phyloP scores from a whole-genome alignment of 2,329 filamentous ascomycete genomes.

The Akanthomyces dipterigenus region DNA sequence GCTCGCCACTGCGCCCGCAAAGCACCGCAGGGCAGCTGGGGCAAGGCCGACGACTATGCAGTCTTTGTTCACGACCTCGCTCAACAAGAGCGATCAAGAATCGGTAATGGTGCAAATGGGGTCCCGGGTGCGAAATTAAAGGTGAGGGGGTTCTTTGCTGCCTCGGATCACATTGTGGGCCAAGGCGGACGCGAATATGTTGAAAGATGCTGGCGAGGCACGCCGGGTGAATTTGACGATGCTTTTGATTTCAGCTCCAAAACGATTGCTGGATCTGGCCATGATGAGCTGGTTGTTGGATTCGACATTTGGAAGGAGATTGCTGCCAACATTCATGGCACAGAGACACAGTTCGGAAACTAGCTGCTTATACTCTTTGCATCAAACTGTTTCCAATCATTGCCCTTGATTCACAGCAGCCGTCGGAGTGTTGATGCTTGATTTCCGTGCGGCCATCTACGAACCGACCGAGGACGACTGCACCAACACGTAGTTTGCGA shows the following conservation, averaged over 20 bases:
- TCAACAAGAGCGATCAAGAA: background rate
- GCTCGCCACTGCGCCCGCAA: constrained; percentile 9
- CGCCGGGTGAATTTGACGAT: constrained; percentile 5
- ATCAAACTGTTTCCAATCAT: background rate
- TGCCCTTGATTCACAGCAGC: background rate
- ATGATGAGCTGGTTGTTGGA: constrained; percentile 2
- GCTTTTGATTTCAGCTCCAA: background rate
- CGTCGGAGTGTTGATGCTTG: background rate
- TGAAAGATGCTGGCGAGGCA: constrained; percentile 7
- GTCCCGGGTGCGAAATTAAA: background rate
- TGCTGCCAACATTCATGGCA: background rate
- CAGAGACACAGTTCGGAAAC: background rate
- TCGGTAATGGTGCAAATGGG: background rate
- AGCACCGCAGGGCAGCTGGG: constrained; percentile 8
- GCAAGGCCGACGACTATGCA: constrained; percentile 4
- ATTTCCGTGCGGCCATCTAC: background rate
- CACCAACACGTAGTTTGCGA: background rate
- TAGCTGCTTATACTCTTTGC: background rate
- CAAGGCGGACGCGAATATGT: constrained; percentile 6
- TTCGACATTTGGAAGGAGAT: constrained; percentile 8
- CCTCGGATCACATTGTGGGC: constrained; percentile 6
- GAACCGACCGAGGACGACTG: background rate
- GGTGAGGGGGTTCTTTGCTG: constrained; percentile 7
- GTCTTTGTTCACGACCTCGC: constrained; percentile 4
- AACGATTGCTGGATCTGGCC: constrained; percentile 5